A percentile compares a stretch with the other conserved stretches of the same genome.
These are phyloP conservation scores for Mycosphaerella sp. DNA, from an alignment of 2,329 filamentous ascomycete genomes.

Conservation along the genomic window DNA sequence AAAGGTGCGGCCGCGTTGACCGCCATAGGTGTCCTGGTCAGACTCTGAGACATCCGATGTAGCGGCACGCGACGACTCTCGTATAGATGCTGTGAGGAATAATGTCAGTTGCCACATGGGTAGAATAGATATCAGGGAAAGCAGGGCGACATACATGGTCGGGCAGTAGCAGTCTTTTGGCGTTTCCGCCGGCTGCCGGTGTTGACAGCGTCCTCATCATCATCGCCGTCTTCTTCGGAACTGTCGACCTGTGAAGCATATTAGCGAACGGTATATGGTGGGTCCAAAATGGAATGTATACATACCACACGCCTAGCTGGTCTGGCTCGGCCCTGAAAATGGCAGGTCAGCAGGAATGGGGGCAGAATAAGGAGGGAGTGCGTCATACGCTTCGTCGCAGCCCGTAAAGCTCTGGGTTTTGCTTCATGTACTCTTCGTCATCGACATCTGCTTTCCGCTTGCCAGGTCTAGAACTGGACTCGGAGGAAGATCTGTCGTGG, in stretches of 20 bases:
- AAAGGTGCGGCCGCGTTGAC: constrained; percentile 58
- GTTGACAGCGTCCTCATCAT: constrained; percentile 70
- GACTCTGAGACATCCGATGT: constrained; percentile 57
- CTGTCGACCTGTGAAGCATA: constrained; percentile 49
- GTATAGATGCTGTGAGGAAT: constrained; percentile 27
- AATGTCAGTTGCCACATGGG: constrained; percentile 33
- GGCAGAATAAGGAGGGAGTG: constrained; percentile 5
- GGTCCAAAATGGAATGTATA: constrained; percentile 13
- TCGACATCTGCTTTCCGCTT: constrained; percentile 60
- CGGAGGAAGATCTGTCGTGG: constrained; percentile 61
- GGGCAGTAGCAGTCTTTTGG: constrained; percentile 59
- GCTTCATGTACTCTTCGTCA: constrained; percentile 73
- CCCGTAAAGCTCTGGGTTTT: constrained; percentile 92
- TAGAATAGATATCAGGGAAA: neutral
- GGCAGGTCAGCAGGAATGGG: constrained; percentile 32
- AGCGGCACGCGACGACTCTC: constrained; percentile 30
- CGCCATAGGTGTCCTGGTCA: constrained; percentile 60
- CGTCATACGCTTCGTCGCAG: constrained; percentile 78
- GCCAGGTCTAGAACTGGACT: constrained; percentile 59
- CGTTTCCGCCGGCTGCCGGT: constrained; percentile 55
- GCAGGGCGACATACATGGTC: constrained; percentile 49
- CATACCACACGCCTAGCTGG: constrained; percentile 56
- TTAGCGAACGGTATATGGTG: constrained; percentile 16
- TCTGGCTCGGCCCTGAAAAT: constrained; percentile 52
- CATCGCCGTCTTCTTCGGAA: constrained; percentile 53